Conservation (phyloP, 2,329 filamentous ascomycete genomes). For the Pseudogymnoascus sp. region DNA sequence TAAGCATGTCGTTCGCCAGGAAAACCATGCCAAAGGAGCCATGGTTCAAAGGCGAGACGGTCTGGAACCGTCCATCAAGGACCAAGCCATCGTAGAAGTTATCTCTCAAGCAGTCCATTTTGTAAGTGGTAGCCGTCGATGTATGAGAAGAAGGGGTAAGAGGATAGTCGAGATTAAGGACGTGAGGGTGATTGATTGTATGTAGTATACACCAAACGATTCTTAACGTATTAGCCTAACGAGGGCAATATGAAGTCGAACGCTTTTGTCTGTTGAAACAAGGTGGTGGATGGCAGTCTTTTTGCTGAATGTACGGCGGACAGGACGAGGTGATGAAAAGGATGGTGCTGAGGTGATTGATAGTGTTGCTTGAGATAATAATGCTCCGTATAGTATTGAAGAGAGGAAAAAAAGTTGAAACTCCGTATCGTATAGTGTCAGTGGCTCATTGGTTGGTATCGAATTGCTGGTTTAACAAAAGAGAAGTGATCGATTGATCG, state of each 20-base stretch:
- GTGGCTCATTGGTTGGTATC: slow-evolving; percentile 33
- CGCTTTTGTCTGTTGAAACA: slow-evolving; percentile 30
- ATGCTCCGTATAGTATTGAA: slow-evolving; percentile 20
- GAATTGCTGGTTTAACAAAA: slow-evolving; percentile 44
- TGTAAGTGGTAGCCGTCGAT: slow-evolving; percentile 21
- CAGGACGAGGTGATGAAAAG: slow-evolving; percentile 16
- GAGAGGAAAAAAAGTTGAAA: slow-evolving; percentile 26
- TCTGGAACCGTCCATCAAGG: slow-evolving; percentile 83
- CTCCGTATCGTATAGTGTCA: slow-evolving; percentile 31
- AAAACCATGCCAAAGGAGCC: slow-evolving; percentile 99
- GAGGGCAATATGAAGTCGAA: slow-evolving; percentile 14
- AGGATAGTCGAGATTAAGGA: slow-evolving; percentile 15
- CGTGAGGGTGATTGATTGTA: slow-evolving; percentile 3
- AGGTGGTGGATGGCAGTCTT: slow-evolving; percentile 20
- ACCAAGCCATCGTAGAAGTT: slow-evolving; percentile 71
- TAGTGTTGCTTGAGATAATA: slow-evolving; percentile 22
- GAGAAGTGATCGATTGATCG: slow-evolving; percentile 40
- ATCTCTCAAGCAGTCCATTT: slow-evolving; percentile 81
- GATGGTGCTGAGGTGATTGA: slow-evolving; percentile 28
- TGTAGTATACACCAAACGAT: slow-evolving; percentile 25
- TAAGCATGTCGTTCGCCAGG: slow-evolving; percentile 72
- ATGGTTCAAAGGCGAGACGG: slow-evolving; percentile 91
- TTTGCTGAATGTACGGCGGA: slow-evolving; percentile 14
- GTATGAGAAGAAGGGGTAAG: not conserved
- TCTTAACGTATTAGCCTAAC: slow-evolving; percentile 22